These are phyloP conservation scores for Haematococcus lacustris DNA, from an alignment of 139 green algal species.

Conservation along the genomic window DNA sequence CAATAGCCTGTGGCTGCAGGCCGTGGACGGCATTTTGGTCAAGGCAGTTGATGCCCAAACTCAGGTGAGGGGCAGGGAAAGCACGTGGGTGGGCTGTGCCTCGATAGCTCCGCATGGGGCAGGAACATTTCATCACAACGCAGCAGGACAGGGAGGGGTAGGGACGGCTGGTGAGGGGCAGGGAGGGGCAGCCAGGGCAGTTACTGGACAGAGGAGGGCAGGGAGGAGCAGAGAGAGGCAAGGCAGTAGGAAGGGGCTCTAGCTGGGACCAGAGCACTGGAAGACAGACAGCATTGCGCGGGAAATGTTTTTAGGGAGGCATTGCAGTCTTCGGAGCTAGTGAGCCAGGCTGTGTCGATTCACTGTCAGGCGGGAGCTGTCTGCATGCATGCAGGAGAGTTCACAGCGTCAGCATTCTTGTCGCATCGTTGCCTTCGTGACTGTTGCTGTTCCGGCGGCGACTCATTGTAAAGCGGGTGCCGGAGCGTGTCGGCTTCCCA, in stretches of 20 bases:
- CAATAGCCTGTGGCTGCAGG: conserved; percentile 43
- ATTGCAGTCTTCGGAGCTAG: neutral
- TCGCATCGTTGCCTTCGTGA: neutral
- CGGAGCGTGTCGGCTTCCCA: too few relatives aligned
- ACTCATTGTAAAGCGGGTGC: too few relatives aligned
- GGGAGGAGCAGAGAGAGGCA: neutral
- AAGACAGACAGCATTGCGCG: too few relatives aligned
- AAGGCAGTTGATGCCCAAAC: conserved; percentile 50
- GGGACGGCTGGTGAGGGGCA: too few relatives aligned
- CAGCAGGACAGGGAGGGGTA: neutral
- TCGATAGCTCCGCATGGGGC: neutral
- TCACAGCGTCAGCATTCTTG: neutral
- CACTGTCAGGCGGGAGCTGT: neutral
- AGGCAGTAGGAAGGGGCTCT: too few relatives aligned
- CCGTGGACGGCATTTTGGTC: conserved; percentile 56
- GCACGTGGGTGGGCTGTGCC: neutral
- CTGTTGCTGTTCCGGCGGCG: neutral
- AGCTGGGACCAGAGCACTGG: too few relatives aligned
- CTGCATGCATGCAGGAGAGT: neutral
- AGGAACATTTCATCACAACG: neutral
- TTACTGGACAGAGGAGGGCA: neutral
- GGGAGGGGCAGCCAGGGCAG: too few relatives aligned
- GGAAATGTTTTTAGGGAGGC: too few relatives aligned
- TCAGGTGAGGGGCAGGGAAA: conserved; percentile 39
- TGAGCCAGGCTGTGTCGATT: neutral